Evolutionary conservation across 495 filamentous ascomycete species (phyloP).

Genomic region (Aspergillus sclerotiicarbonarius): DNA sequence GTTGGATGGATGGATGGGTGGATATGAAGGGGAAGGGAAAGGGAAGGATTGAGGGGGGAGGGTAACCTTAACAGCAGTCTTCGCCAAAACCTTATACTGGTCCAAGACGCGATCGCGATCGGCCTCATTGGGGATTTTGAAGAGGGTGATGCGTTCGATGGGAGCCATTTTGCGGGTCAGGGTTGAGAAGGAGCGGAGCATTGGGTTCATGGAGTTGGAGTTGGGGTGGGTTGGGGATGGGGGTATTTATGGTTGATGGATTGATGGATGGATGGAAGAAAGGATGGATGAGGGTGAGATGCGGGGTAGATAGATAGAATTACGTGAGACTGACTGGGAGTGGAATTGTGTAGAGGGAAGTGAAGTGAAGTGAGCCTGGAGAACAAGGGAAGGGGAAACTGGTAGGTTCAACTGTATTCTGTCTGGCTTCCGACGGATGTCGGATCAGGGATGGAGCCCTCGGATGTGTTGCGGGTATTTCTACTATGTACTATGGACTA

Average conservation of each 20-base stretch:
- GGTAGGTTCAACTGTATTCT: too few species aligned
- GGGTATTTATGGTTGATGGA: neutral
- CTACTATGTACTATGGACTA: too few species aligned
- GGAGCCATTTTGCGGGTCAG: conserved; percentile 32
- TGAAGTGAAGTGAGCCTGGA: too few species aligned
- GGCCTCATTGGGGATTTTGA: conserved; percentile 55
- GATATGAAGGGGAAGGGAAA: conserved; percentile 2
- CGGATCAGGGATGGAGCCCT: neutral
- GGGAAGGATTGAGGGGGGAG: neutral
- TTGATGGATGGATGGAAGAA: neutral
- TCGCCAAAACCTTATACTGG: conserved; percentile 49
- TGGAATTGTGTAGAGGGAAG: too few species aligned
- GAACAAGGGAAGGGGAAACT: too few species aligned
- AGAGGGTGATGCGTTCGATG: conserved; percentile 57
- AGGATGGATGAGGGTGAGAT: neutral
- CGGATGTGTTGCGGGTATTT: too few species aligned
- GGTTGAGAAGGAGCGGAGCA: neutral
- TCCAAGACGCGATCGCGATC: conserved; percentile 44
- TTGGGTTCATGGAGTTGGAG: neutral
- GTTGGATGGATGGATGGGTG: neutral
- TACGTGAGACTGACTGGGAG: neutral
- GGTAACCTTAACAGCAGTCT: conserved; percentile 51
- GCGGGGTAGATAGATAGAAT: neutral
- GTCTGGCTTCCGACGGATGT: neutral
- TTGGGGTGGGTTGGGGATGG: too few species aligned